Base-by-base conservation (phyloP, 306 rosid species). In the Cajanus cajan region DNA sequence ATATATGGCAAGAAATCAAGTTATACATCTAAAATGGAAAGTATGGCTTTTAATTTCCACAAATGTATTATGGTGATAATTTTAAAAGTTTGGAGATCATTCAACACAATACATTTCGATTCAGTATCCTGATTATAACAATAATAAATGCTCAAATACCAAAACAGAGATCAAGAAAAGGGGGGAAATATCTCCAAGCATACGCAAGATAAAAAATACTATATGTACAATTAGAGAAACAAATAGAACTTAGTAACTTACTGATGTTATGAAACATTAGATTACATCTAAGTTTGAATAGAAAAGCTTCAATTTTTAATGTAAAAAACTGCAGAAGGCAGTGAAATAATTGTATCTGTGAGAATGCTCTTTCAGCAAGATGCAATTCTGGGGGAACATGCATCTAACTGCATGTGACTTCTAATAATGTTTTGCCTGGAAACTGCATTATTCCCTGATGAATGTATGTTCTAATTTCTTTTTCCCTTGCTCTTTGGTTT, bases 1-100 rank as follows among this genome's bases (percentile, higher is more conserved):
- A 80, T 80, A 78, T 62, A 82, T 69, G 50, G 31, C 2, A 85
- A 59, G 39, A 8, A 4, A 71, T 82, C 79, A 76, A 72, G 71
- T 58, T 41, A 55, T 28, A 48, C 31, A 33, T 39, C 45, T 47
- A 57, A 73, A 58, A 37, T 28, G 18, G 15, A 33, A 68, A 59
- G 24, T 59, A 66, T 18, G 10, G 16, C 19, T 66, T 55, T 16
- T 16, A 61, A 24, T 77, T 72, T 55, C 18, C 57, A 34, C 31
- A 19, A 25, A 50, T 14, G 58, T 59, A 69, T 10, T 43, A 33
- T 12, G 51, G 22, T 12, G 51, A 64, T 61, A 69, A 58, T 33
- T n/a, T 6, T 33, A 62, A 6, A 50, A 6, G 11, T 19, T 71
- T 43, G 59, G 59, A 21, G 13, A 58, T 6, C 52, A 66, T 66